Conservation (phyloP, 805 yeast genomes). For the Starmerella geochares region DNA sequence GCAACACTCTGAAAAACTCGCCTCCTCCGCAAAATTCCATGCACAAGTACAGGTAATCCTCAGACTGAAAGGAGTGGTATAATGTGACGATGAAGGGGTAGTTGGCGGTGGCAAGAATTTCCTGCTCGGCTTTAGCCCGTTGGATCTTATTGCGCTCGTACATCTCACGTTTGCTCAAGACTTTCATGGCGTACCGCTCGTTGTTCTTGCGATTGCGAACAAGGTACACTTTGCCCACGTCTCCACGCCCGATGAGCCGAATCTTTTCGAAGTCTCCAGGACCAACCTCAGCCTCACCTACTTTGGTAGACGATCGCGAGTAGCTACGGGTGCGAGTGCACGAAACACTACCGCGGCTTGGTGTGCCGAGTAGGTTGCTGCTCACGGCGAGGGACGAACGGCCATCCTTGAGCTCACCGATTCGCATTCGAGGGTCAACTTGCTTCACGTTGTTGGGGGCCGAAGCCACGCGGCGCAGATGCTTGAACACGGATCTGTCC, state of each 20-base stretch:
- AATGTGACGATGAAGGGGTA: slow-evolving; percentile 96
- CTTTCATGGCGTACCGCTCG: slow-evolving; percentile 83
- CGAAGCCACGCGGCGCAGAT: slow-evolving; percentile 61
- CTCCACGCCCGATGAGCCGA: slow-evolving; percentile 89
- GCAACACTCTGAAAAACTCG: slow-evolving; percentile 91
- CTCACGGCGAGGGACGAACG: slow-evolving; percentile 4
- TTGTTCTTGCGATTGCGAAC: slow-evolving; percentile 73
- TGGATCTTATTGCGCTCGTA: slow-evolving; percentile 88
- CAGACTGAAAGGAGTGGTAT: slow-evolving; percentile 93
- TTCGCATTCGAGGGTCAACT: slow-evolving; percentile 8
- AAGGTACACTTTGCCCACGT: slow-evolving; percentile 90
- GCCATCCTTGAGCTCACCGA: slow-evolving; percentile 2
- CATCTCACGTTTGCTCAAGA: slow-evolving; percentile 84
- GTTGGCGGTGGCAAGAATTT: slow-evolving; percentile 84
- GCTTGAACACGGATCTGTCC: slow-evolving; percentile 24
- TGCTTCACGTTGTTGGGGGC: slow-evolving; percentile 57
- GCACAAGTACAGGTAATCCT: slow-evolving; percentile 80
- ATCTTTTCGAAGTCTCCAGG: slow-evolving; percentile 84
- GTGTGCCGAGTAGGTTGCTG: not conserved
- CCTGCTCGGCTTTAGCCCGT: slow-evolving; percentile 92
- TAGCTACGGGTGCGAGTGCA: slow-evolving; percentile 43
- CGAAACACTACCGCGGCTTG: not conserved
- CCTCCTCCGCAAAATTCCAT: slow-evolving; percentile 99
- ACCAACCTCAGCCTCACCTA: slow-evolving; percentile 67
- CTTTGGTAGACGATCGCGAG: slow-evolving; percentile 63